Evolutionary conservation across 2,329 filamentous ascomycete species (phyloP), one percentile per base, ranked within the genome.

Genomic region (Fusarium oligoseptatum): DNA sequence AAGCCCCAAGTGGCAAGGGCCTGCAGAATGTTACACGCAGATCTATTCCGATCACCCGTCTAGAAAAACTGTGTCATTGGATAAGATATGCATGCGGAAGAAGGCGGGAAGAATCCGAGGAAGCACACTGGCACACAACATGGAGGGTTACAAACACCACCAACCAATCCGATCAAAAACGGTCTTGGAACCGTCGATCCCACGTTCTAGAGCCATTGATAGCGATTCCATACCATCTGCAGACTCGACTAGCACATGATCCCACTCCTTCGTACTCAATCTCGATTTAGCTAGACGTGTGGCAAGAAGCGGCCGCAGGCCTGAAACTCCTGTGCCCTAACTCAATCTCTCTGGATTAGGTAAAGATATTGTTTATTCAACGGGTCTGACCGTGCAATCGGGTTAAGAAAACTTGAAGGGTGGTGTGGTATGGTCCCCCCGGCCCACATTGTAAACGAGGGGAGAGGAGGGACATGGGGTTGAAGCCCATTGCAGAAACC

Each of bases 321-420:
- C 60, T 24, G 29, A 8, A 34, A 27, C 41, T 29, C 22, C 32
- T 24, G 22, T 15, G 9, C 20, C 60, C 43, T 32, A 63, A 63
- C 60, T 52, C 34, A 63, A 63, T 63, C 60, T 63, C 60, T 29
- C 20, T 22, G 20, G 15, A 63, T 63, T 52, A 63, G 60, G 60
- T 52, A 52, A 50, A 63, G 43, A 63, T 52, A 63, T 37, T 63
- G 60, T 39, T 63, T 63, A 63, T 63, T 63, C 60, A 63, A 52
- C 60, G 60, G 60, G 60, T 52, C 60, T 37, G 43, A 37, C 60
- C 32, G 43, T 17, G 43, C 15, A 37, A 36, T 48, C 60, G 27
- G 60, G 43, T 24, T 50, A 24, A 50, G 41, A 32, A n/a, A 37
- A 22, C 17, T 52, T 48, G 43, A 12, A 29, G 9, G 14, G 48